Conservation (phyloP, 2,329 filamentous ascomycete species). For the Neofusicoccum sp. region DNA sequence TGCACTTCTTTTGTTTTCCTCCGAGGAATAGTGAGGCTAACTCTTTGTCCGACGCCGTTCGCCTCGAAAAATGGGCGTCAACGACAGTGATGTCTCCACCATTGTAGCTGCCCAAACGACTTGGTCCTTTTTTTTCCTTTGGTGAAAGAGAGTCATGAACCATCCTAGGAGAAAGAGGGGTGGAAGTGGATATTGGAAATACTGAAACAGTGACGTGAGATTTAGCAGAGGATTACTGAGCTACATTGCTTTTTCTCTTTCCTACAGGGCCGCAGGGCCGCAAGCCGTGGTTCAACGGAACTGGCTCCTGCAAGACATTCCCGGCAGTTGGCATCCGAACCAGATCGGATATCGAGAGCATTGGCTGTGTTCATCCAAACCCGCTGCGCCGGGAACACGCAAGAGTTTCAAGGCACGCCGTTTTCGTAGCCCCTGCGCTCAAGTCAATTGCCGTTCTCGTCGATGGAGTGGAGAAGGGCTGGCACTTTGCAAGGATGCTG, state of each 20-base stretch:
- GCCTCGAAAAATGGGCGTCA: neutral
- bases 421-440: conserved; percentile 6
- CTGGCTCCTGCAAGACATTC: neutral
- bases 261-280: neutral
- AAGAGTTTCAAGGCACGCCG: conserved; percentile 3
- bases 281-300: neutral
- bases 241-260: conserved; percentile 5
- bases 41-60: neutral
- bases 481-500: neutral
- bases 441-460: neutral
- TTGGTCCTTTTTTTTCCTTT: neutral
- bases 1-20: neutral
- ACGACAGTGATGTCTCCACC: neutral
- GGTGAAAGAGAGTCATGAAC: neutral
- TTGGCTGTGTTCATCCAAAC: neutral
- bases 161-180: neutral
- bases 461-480: neutral
- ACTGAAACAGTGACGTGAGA: neutral
- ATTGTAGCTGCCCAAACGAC: neutral
- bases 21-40: neutral
- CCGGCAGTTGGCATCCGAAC: neutral
- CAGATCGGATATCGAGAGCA: neutral
- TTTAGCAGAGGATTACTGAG: neutral
- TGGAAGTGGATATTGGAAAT: neutral
- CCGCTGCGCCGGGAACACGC: neutral